phyloP scores from a whole-genome alignment of 2,329 filamentous ascomycete genomes.

The Cytospora paraplurivora region DNA sequence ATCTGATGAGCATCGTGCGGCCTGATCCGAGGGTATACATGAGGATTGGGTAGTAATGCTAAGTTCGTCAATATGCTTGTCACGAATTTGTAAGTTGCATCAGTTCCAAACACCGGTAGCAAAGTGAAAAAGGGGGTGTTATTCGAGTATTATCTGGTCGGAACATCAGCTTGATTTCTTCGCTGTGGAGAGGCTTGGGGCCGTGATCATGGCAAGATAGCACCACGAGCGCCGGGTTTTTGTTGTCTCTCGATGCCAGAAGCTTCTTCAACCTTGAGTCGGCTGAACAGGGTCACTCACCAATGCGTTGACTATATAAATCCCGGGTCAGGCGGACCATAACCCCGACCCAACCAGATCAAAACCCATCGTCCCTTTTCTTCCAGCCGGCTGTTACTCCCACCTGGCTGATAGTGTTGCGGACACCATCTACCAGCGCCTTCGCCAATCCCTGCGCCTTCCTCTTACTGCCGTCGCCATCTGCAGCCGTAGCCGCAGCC shows the following conservation, averaged over 20 bases:
- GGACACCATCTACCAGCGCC: conserved; percentile 61
- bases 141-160: not conserved
- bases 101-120: not conserved
- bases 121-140: not conserved
- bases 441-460: conserved; percentile 66
- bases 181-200: not conserved
- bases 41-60: no score
- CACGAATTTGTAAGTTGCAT: not conserved
- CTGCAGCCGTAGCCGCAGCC: conserved; percentile 42
- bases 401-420: conserved; percentile 54
- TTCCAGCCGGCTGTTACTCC: conserved; percentile 44
- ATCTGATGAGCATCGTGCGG: no score
- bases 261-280: no score
- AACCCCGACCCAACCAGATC: conserved; percentile 20
- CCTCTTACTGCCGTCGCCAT: conserved; percentile 50
- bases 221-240: not conserved
- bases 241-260: no score
- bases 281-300: conserved; percentile 8
- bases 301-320: conserved; percentile 12
- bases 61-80: not conserved
- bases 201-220: not conserved
- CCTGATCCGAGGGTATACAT: no score
- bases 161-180: not conserved
- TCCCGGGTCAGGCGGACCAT: not conserved
- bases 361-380: conserved; percentile 43